Evolutionary conservation across 2,329 filamentous ascomycete genomes (phyloP).

Genomic region (Phialophora macrospora): DNA sequence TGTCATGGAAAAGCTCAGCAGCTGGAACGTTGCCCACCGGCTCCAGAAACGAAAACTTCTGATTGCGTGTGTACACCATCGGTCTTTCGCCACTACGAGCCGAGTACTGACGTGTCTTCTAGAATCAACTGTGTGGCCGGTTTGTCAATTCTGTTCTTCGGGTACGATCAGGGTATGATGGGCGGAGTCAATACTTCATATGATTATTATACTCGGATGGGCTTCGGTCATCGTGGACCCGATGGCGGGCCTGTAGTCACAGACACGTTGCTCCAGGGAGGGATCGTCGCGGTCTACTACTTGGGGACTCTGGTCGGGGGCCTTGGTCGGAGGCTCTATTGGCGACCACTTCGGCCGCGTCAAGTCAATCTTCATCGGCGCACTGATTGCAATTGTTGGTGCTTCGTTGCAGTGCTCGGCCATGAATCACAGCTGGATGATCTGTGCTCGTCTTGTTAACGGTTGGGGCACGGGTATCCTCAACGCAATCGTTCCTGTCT

Average conservation of each 20-base stretch:
- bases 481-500: slow-evolving; percentile 72
- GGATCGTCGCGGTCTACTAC: slow-evolving; percentile 59
- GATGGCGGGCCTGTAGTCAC: slow-evolving; percentile 58
- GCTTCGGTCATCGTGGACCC: slow-evolving; percentile 64
- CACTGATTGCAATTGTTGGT: slow-evolving; percentile 63
- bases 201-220: slow-evolving; percentile 69
- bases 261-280: slow-evolving; percentile 65
- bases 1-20: slow-evolving; percentile 13
- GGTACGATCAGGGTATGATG: slow-evolving; percentile 57
- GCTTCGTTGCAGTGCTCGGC: slow-evolving; percentile 69
- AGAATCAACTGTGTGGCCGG: slow-evolving; percentile 14
- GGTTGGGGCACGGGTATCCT: slow-evolving; percentile 71
- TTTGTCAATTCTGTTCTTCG: slow-evolving; percentile 40
- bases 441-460: slow-evolving; percentile 65
- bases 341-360: slow-evolving; percentile 68
- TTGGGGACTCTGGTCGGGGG: slow-evolving; percentile 68
- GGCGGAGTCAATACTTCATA: slow-evolving; percentile 62
- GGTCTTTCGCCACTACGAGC: neutral
- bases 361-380: slow-evolving; percentile 65
- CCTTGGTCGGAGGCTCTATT: slow-evolving; percentile 65
- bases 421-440: slow-evolving; percentile 70
- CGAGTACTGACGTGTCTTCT: neutral
- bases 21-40: slow-evolving; percentile 10
- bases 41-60: slow-evolving; percentile 10
- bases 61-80: neutral